Evolutionary conservation across 2,329 filamentous ascomycete species (phyloP).

Genomic region (Cordyceps fumosorosea): DNA sequence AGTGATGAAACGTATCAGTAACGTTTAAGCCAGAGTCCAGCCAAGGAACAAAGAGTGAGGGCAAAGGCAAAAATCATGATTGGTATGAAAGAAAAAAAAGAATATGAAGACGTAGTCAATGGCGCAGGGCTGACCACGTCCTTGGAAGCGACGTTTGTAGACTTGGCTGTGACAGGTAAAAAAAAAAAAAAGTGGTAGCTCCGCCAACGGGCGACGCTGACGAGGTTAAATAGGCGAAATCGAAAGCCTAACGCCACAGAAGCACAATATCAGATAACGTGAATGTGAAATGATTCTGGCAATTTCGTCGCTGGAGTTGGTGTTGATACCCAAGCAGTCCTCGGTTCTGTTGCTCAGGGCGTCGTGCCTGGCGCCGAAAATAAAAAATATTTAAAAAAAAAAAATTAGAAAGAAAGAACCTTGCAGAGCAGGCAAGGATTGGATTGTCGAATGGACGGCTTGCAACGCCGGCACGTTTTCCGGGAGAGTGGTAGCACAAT

Average conservation of each 20-base stretch:
- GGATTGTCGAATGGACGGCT: slow-evolving; percentile 1
- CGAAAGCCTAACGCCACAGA: neutral
- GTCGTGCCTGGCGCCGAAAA: neutral
- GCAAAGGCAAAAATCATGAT: slow-evolving; percentile 12
- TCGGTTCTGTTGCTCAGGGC: neutral
- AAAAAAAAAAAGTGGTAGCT: neutral
- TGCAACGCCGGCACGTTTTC: slow-evolving; percentile 7
- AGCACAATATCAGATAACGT: neutral
- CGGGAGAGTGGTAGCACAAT: slow-evolving; percentile 4
- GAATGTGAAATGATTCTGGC: neutral
- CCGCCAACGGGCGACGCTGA: neutral
- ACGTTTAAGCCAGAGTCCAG: slow-evolving; percentile 20
- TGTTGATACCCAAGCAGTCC: neutral
- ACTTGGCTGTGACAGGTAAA: neutral
- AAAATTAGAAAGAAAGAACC: neutral
- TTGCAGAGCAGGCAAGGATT: neutral
- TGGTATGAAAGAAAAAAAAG: neutral
- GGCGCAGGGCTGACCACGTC: neutral
- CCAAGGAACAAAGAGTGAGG: slow-evolving; percentile 17
- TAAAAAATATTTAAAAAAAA: too few species aligned
- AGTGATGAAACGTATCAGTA: neutral
- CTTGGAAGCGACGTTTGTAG: neutral
- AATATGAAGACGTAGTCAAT: neutral
- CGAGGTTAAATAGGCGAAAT: neutral
- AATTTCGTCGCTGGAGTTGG: neutral